These are phyloP conservation scores for Physcomitrium patens DNA, from an alignment of 225 moss, liverwort and hornwort genomes.

Conservation along the genomic window DNA sequence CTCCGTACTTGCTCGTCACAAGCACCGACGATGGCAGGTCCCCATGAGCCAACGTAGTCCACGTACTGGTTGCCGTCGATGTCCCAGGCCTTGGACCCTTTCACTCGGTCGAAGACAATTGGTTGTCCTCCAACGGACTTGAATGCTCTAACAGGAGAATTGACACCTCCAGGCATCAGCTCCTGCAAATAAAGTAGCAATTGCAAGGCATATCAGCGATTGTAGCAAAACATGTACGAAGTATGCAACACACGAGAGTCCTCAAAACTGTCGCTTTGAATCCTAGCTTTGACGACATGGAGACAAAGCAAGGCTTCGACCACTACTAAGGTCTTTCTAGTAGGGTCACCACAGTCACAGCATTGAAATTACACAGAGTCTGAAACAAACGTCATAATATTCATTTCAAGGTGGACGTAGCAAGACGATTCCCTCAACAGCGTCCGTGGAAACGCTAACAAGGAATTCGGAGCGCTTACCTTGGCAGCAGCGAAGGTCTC, in stretches of 20 bases:
- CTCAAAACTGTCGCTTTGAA: neutral
- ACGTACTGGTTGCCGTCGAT: conserved; percentile 95
- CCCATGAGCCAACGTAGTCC: conserved; percentile 96
- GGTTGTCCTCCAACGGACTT: conserved; percentile 96
- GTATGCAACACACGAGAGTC: neutral
- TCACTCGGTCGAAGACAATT: conserved; percentile 91
- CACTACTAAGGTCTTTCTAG: neutral
- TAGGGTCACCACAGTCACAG: neutral
- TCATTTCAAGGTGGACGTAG: too few relatives aligned
- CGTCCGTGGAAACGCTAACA: too few relatives aligned
- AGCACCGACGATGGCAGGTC: conserved; percentile 90
- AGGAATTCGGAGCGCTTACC: conserved; percentile 33
- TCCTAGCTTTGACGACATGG: neutral
- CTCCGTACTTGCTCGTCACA: conserved; percentile 76
- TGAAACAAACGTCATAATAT: too few relatives aligned
- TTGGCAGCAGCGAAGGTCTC: conserved; percentile 87
- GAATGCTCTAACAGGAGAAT: conserved; percentile 95
- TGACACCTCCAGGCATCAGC: conserved; percentile 96
- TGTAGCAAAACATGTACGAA: too few relatives aligned
- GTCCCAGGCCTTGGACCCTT: conserved; percentile 88
- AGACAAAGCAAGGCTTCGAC: neutral
- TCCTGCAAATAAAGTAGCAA: conserved; percentile 49
- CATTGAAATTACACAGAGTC: too few relatives aligned
- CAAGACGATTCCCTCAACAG: too few relatives aligned
- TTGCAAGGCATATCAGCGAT: too few relatives aligned